Evolutionary conservation across 768 basidiomycete species (phyloP).

Genomic region (Amyloporia xantha): DNA sequence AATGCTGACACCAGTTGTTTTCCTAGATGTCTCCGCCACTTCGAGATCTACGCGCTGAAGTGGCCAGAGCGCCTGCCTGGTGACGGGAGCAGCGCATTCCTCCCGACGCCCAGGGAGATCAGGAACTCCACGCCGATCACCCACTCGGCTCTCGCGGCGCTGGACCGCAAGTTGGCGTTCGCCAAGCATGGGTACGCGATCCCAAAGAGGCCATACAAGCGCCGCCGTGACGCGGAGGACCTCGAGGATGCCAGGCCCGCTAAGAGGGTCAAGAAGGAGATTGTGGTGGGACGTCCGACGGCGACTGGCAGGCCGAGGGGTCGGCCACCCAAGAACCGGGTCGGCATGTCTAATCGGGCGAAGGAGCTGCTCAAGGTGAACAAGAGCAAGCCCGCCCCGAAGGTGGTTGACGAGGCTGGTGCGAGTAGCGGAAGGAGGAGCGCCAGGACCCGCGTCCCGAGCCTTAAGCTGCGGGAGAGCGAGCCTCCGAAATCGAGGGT

Average conservation of each 20-base stretch:
- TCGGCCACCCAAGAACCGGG: constrained; percentile 20
- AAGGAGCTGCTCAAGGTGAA: constrained; percentile 15
- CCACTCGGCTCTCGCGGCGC: constrained; percentile 41
- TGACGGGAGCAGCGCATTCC: constrained; percentile 36
- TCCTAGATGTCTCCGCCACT: constrained; percentile 70
- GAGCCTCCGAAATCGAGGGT: constrained; percentile 16
- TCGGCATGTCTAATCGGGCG: constrained; percentile 21
- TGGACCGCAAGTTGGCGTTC: constrained; percentile 51
- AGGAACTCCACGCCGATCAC: constrained; percentile 29
- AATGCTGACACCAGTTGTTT: background rate
- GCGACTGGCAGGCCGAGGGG: constrained; percentile 14
- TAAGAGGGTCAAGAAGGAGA: constrained; percentile 42
- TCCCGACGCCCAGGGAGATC: constrained; percentile 41
- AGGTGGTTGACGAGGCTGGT: background rate
- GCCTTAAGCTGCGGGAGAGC: constrained; percentile 27
- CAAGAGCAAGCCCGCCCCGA: background rate
- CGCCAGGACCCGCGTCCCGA: constrained; percentile 25
- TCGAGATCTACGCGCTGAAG: constrained; percentile 62
- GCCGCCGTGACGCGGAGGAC: constrained; percentile 10
- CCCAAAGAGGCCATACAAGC: constrained; percentile 11
- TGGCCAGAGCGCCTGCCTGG: constrained; percentile 65
- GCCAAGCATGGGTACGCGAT: constrained; percentile 24
- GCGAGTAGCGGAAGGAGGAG: constrained; percentile 19
- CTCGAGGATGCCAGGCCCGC: constrained; percentile 28
- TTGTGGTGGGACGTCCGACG: background rate